A percentile compares a stretch with the other conserved stretches of the same genome.
Conservation (phyloP, 2,329 filamentous ascomycete genomes). For the Clarireedia hainanense region DNA sequence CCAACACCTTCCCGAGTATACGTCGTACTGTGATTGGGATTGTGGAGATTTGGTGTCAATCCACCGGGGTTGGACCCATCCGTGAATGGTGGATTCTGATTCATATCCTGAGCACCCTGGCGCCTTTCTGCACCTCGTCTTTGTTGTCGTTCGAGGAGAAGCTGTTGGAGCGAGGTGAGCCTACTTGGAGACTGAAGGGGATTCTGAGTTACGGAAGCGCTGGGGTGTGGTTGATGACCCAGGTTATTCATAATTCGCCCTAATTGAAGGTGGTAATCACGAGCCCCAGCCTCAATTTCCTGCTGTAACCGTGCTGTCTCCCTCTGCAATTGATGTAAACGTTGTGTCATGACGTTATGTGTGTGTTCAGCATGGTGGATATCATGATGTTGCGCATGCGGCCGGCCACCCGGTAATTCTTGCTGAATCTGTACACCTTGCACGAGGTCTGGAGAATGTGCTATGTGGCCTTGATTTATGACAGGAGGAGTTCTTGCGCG, state of each 20-base stretch:
- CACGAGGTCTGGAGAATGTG: not conserved
- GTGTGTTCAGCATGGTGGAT: conserved; percentile 17
- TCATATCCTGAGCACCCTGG: conserved; percentile 18
- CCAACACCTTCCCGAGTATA: conserved; percentile 42
- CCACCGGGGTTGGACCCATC: conserved; percentile 22
- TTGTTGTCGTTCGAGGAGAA: conserved; percentile 8
- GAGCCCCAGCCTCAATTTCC: conserved; percentile 25
- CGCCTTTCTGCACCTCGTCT: conserved; percentile 19
- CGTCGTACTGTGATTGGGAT: conserved; percentile 33
- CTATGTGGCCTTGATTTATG: conserved; percentile 16
- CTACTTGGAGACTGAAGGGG: not conserved
- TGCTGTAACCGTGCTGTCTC: conserved; percentile 37
- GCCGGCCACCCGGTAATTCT: conserved; percentile 13
- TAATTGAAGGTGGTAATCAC: conserved; percentile 1
- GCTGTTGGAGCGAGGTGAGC: conserved; percentile 5
- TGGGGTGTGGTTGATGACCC: conserved; percentile 5
- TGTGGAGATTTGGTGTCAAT: conserved; percentile 25
- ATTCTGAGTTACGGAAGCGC: conserved; percentile 1
- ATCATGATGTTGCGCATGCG: conserved; percentile 19
- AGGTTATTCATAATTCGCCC: conserved; percentile 1
- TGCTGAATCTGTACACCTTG: conserved; percentile 15
- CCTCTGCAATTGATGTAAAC: conserved; percentile 40
- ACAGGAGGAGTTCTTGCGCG: conserved; percentile 6
- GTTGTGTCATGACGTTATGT: conserved; percentile 30
- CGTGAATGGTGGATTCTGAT: conserved; percentile 13